These are phyloP conservation scores for Purshia tridentata DNA, from an alignment of 306 rosid species.

Conservation along the genomic window DNA sequence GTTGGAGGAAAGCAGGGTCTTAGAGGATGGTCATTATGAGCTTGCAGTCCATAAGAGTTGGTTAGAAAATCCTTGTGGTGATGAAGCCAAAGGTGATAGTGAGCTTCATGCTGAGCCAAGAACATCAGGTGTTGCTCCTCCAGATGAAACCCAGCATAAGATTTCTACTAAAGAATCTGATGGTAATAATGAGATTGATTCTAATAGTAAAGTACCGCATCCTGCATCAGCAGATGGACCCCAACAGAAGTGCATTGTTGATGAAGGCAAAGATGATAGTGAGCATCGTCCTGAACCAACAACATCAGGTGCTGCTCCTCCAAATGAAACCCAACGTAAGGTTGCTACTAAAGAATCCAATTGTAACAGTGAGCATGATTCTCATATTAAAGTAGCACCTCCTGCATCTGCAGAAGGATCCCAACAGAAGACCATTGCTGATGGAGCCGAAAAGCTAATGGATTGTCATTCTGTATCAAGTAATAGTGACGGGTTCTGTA, in stretches of 20 bases:
- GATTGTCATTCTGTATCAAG: conserved; percentile 29
- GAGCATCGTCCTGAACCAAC: conserved; percentile 30
- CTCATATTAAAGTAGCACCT: conserved; percentile 24
- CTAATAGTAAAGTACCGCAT: conserved; percentile 21
- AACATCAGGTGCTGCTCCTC: conserved; percentile 8
- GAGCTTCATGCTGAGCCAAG: conserved; percentile 28
- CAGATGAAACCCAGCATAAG: conserved; percentile 19
- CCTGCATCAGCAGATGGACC: conserved; percentile 23
- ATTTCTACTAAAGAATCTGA: conserved; percentile 20
- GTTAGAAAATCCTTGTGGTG: conserved; percentile 23
- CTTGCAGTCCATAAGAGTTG: conserved; percentile 22
- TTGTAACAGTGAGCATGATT: conserved; percentile 26
- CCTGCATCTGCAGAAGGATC: conserved; percentile 25
- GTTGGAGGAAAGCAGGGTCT: conserved; percentile 22
- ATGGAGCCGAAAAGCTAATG: conserved; percentile 30
- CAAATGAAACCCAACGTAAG: conserved; percentile 6
- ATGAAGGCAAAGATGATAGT: conserved; percentile 14
- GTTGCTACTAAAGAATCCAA: conserved; percentile 12
- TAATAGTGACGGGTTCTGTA: conserved; percentile 34
- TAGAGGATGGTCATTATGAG: conserved; percentile 30
- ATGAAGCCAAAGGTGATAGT: conserved; percentile 15
- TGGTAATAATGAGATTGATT: conserved; percentile 28
- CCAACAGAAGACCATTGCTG: conserved; percentile 31
- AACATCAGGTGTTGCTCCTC: conserved; percentile 13
- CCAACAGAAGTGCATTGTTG: conserved; percentile 25